Evolutionary conservation across 2,329 filamentous ascomycete genomes (phyloP), one percentile per base, ranked within the genome.

Genomic region (Colletotrichum musae): DNA sequence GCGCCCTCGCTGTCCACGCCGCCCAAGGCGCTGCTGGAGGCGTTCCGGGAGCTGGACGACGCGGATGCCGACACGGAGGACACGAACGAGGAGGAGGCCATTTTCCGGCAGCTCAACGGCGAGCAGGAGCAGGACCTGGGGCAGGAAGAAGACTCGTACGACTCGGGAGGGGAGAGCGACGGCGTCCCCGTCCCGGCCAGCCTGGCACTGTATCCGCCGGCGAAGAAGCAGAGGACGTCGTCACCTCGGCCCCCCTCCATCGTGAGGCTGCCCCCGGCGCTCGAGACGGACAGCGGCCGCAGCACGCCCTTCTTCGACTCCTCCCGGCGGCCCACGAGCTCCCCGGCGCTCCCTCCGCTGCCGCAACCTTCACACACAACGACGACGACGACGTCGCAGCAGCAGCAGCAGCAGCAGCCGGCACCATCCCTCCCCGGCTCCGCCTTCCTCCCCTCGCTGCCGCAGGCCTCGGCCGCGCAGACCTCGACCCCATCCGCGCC

Each of bases 1-100:
- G 58, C 41, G 79, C 78, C 75, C 5, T 79, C 82, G 74, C 71
- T 82, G 2, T 78, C 77, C 1, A 81, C 78, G 1, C 81, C 81
- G 2, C 73, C 76, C 1, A 82, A 83, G 72, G 70, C 71, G 2
- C 74, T 73, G 12, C 51, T 79, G 18, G 65, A 71, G 13, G 78
- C 78, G 1, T 78, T 80, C 12, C 77, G 36, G 18, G 62, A 41
- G n/a, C 15, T 54, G 0, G 77, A 79, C 28, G 70, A 72, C 3
- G 39, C 26, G 2, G 76, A 80, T 3, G 60, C 68, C 3, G 77
- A 72, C 6, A 75, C 78, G 18, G 59, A 64, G 6, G 76, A 79
- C 5, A 65, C 68, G 6, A 77, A 72, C 12, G 76, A 79, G 16
- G 64, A 70, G 7, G 56, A 70, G 3, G 67, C 62, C 3, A 65